Evolutionary conservation across 2,329 filamentous ascomycete species (phyloP), one percentile per base, ranked within the genome.

Genomic region (Cladophialophora bantiana): DNA sequence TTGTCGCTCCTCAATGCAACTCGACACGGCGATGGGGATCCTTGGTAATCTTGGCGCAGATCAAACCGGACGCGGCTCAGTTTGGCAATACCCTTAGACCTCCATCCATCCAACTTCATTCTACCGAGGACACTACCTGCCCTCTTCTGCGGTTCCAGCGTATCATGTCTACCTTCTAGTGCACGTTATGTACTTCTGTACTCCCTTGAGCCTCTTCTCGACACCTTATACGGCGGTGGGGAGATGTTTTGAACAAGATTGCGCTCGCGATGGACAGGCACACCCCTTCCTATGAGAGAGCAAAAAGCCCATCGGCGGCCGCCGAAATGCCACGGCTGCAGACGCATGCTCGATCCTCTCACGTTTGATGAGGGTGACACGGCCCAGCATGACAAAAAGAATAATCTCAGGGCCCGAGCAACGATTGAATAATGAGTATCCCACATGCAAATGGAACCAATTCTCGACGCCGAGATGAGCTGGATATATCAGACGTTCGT

Each of bases 41-140:
- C 42, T 52, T 53, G 40, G 36, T 58, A 62, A 58, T 48, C 36
- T 35, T 36, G 40, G 18, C 31, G 57, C 45, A 56, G 56, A 55
- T 59, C 50, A 35, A 31, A 54, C 3, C 20, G 32, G 20, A 20
- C 48, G 50, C 20, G 56, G 38, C 60, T 63, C 40, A 32, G 15
- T 45, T n/a, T 20, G 35, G 45, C 36, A 55, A 45, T 26, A 26
- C 18, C 42, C 34, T n/a, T 34, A 35, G 26, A 26, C 18, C 26
- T 34, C 40, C 26, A 20, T 57, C 36, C 20, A n/a, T 42, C 38
- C 34, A n/a, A 42, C 13, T 18, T 20, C 31, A 18, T 60, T 26
- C 53, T 26, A 55, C 10, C 40, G 4, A 3, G 9, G 18, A 55
- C 31, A n/a, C n/a, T 35, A 9, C 45, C 1, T 50, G 20, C 45